Conservation (phyloP, 1,139 yeast genomes). For the Sugiyamaella grinbergsii region DNA sequence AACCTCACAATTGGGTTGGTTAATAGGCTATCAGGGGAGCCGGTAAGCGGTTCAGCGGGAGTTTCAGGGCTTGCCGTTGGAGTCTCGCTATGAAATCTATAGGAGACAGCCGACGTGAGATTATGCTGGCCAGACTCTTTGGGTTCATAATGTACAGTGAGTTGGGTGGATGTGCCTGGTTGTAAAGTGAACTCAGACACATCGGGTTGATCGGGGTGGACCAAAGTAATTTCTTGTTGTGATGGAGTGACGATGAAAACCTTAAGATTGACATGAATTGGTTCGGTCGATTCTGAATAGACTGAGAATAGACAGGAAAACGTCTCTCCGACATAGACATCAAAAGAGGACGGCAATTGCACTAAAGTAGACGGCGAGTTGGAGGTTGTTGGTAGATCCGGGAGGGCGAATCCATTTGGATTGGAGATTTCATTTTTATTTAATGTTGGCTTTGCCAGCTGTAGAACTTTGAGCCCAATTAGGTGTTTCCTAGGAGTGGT, state of each 20-base stretch:
- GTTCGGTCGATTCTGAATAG: constrained; percentile 23
- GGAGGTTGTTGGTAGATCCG: constrained; percentile 2
- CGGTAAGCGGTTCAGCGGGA: constrained; percentile 17
- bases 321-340: constrained; percentile 39
- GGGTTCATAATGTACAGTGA: constrained; percentile 37
- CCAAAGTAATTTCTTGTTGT: constrained; percentile 23
- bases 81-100: constrained; percentile 22
- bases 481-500: no score
- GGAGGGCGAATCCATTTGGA: background rate
- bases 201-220: constrained; percentile 27
- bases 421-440: constrained; percentile 24
- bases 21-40: constrained; percentile 22
- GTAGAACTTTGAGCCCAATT: constrained; percentile 36
- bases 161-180: constrained; percentile 29
- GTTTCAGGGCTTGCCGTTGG: background rate
- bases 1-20: constrained; percentile 17
- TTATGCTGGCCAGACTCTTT: constrained; percentile 38
- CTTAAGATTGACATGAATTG: constrained; percentile 25
- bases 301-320: constrained; percentile 35
- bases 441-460: constrained; percentile 38
- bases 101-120: constrained; percentile 35
- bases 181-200: constrained; percentile 23
- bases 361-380: constrained; percentile 26
- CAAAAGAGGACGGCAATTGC: constrained; percentile 33
- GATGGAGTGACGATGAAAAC: constrained; percentile 31